Evolutionary conservation across 768 basidiomycete genomes (phyloP), one percentile per base, ranked within the genome.

Genomic region (Candolleomyces eurysporus): DNA sequence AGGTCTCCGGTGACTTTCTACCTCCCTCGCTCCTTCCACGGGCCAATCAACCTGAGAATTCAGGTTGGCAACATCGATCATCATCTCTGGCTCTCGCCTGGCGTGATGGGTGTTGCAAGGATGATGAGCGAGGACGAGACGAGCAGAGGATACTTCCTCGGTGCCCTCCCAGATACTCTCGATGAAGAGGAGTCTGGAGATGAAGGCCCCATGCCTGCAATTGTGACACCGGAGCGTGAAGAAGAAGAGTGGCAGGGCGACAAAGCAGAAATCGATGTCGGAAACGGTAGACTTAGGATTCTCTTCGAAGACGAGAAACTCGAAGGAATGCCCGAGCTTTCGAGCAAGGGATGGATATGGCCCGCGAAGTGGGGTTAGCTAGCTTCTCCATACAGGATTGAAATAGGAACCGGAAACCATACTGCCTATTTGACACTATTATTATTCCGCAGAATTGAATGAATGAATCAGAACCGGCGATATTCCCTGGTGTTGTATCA

Each of bases 201-300:
- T 11, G 53, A 55, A 14, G 19, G 30, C 40, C 11, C n/a, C 3
- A 10, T 17, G 11, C 17, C n/a, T 16, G 40, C 40, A 14, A 46
- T 36, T 17, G 43, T 21, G 11, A 6, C 13, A 30, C 19, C 36
- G 42, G 53, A n/a, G 10, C 17, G 32, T 30, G 48, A 56, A 36
- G 49, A 40, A 22, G 26, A 48, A 10, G 62, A 63, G 40, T 63
- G 62, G 62, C 11, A 45, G 6, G 63, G 63, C 7, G 63, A 63
- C 50, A 60, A 57, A 58, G 57, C 56, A 39, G 63, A 63, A 30
- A 40, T 63, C 45, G 48, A 48, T 56, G 56, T 63, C 39, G 63
- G 58, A 50, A 60, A 56, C 14, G 63, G 63, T 16, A 63, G 8
- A 30, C 40, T 61, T 9, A 56, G 59, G 55, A 39, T 63, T n/a